Base-by-base conservation (phyloP, 495 filamentous ascomycete species). In the Cercophora samala region DNA sequence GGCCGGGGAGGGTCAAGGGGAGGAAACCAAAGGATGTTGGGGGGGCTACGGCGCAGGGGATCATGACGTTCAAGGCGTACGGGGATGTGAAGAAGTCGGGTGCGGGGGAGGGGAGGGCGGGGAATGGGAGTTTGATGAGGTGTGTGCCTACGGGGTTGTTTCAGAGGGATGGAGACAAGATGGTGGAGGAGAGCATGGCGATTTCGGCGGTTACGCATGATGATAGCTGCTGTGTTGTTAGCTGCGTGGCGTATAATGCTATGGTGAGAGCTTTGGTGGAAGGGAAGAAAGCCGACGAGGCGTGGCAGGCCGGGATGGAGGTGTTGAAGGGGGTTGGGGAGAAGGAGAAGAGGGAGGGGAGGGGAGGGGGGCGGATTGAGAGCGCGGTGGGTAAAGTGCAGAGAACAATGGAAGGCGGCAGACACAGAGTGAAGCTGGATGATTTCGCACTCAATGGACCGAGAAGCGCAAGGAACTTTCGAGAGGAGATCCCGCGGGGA, bases 391-490 rank as follows among this genome's bases (percentile, higher is more conserved):
- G 42, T 4, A 72, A 67, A 51, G 69, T 73, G 5, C 65, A 58
- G 5, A 54, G 26, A 18, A 63, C 65, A 11, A 24, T 76, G 0
- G 68, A 67, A 19, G 69, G 64, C 4, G 69, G 67, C 22, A 69
- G 55, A 64, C 22, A 53, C 9, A 55, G 66, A 25, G 53, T 70
- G 2, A n/a, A 25, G 8, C 58, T 76, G 4, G 19, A 55, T 8
- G 72, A 75, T 21, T 64, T 77, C 21, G 75, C 74, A 8, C 61
- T 64, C 25, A 62, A 72, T 5, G 75, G 75, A 18, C 75, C 74
- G 5, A 62, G 46, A 25, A 55, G 18, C 17, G 69, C 69, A 0
- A 23, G 2, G 8, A 72, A 72, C 29, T 72, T 63, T 24, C 21
- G 54, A 13, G 55, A 62, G 53, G 68, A 62, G 25, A 25, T 76